Evolutionary conservation across 2,329 filamentous ascomycete species (phyloP), one percentile per base, ranked within the genome.

Genomic region (Talaromyces sp.): DNA sequence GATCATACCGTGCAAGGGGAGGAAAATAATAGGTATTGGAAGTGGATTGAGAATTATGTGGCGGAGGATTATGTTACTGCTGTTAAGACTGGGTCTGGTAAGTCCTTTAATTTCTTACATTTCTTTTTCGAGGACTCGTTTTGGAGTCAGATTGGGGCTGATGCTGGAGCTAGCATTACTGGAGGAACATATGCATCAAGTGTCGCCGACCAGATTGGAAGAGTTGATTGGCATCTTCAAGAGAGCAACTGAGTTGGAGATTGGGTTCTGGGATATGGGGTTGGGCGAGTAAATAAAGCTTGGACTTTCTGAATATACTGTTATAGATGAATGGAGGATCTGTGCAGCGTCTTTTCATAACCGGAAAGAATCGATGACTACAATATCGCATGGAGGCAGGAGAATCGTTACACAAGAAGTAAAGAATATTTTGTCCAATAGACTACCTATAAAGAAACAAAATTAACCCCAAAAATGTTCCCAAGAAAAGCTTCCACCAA

Each of bases 1-100:
- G 49, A 40, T 4, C 84, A 58, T 82, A 80, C n/a, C 90, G 88
- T 40, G 72, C 80, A 58, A 83, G 83, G 45, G 82, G 59, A 60
- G 29, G 40, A 89, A 13, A 86, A 82, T 0, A 96, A 94, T 75
- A 83, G 80, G 19, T 98, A 96, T 80, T 95, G 91, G 89, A 85
- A 88, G 54, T 98, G 94, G 94, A 92, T 98, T 69, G 84, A 93
- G 74, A 96, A 92, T 73, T 98, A 97, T 74, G 86, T 91, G 17
- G 90, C 89, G 1, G 88, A 91, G 0, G 91, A 95, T 74, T 97
- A 96, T 70, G 79, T 83, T 0, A 83, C 88, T 68, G 91, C 91
- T 5, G 91, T 96, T 63, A 82, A 82, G 68, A 83, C 87, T 2
- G 92, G 91, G 25, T 87, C 84, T 63, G 87, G 91, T 92, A 80